Base-by-base conservation (phyloP, 495 filamentous ascomycete species). In the Aspergillus olivimuriae region DNA sequence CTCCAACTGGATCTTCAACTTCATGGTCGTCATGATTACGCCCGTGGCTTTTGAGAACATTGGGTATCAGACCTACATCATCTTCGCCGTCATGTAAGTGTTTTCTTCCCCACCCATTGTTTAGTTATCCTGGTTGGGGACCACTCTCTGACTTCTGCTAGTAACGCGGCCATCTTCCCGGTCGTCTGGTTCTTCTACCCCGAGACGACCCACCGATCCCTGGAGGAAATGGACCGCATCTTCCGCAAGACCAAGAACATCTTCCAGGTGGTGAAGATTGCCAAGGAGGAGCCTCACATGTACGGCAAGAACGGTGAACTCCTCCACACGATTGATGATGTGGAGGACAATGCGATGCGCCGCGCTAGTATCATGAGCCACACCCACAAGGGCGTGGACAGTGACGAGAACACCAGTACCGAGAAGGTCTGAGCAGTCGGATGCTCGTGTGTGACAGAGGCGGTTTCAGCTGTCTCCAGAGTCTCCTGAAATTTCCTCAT, bases 201-300 rank as follows among this genome's bases (percentile, higher is more conserved):
- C 0, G 84, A 87, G 57, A 89, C 84, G 3, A 80, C 80, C 15
- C 80, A 78, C 56, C 80, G 84, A 22, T 82, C 78, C 3, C 70
- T 89, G 18, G 84, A 89, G 57, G 84, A 88, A 56, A 83, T 88
- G 76, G 84, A 88, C 61, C 65, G 64, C 47, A 85, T 89, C 49
- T 89, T 89, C 75, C 75, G 70, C 57, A 86, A 84, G 58, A 70
- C 68, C 37, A 69, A 64, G 42, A 63, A 47, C 23, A 38, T 66
- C 14, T 80, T 86, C 50, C 62, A 68, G 9, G 75, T 86, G 18
- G 83, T 89, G 3, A 52, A 63, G 32, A 63, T 78, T 18, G 83
- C 84, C 6, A 49, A 61, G 9, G 62, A 73, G 1, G 76, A 83
- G 58, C 84, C 84, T 6, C 71, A 72, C 19, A 75, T 84, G 46